Percentiles rank a stretch among this genome's conserved stretches.
Conservation (phyloP, 140 eudicot genomes). For the Stevia rebaudiana region DNA sequence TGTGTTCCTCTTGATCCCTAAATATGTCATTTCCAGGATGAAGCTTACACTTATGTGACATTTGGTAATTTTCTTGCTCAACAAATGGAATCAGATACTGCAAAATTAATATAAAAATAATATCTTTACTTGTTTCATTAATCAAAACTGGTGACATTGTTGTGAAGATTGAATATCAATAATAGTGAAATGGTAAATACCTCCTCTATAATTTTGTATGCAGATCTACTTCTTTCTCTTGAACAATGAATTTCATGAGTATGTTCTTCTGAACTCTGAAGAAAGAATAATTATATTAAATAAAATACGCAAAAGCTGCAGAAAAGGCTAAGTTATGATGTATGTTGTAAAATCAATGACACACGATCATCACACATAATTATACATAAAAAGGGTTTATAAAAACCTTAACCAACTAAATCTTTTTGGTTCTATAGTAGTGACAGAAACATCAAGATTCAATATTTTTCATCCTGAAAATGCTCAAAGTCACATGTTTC, state of each 20-base stretch:
- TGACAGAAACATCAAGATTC: slow-evolving; percentile 2
- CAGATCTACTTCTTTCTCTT: slow-evolving; percentile 83
- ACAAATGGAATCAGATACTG: slow-evolving; percentile 93
- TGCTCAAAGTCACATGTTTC: slow-evolving; percentile 6
- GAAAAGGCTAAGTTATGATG: background rate
- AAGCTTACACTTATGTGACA: slow-evolving; percentile 65
- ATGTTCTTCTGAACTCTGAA: slow-evolving; percentile 32
- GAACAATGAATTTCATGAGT: slow-evolving; percentile 73
- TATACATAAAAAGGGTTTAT: slow-evolving; percentile 6
- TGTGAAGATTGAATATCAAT: background rate
- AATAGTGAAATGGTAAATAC: slow-evolving; percentile 31
- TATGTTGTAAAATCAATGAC: background rate
- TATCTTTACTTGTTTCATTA: slow-evolving; percentile 12
- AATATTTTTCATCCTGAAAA: background rate
- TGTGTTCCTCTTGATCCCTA: slow-evolving; percentile 92
- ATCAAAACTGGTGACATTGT: background rate
- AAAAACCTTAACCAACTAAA: background rate
- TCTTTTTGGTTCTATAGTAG: slow-evolving; percentile 2
- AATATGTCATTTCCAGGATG: slow-evolving; percentile 79
- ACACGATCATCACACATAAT: background rate
- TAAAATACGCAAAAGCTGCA: background rate
- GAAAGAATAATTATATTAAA: background rate
- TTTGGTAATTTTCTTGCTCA: slow-evolving; percentile 63
- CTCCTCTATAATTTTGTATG: slow-evolving; percentile 67
- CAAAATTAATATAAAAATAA: slow-evolving; percentile 9